Conservation (phyloP, 306 rosid species). For the Quercus ilex region DNA sequence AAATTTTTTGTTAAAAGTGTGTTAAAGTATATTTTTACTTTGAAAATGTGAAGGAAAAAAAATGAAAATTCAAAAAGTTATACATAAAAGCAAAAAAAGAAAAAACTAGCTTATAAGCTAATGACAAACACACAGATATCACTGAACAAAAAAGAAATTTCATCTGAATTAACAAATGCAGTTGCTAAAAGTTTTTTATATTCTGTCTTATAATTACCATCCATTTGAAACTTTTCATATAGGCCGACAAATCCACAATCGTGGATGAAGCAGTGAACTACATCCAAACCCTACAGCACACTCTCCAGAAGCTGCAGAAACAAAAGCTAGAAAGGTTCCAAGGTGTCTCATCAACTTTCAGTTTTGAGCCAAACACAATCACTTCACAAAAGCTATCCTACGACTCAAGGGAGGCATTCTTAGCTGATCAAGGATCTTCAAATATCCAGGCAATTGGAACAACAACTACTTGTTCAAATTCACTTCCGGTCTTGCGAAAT, state of each 20-base stretch:
- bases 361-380: background rate
- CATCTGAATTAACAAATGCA: background rate
- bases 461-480: slow-evolving; percentile 15
- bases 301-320: slow-evolving; percentile 42
- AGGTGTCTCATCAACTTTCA: background rate
- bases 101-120: background rate
- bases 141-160: background rate
- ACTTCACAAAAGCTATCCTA: slow-evolving; percentile 12
- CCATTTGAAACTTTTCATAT: background rate
- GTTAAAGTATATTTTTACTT: too few relatives aligned
- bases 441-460: background rate
- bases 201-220: background rate
- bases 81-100: too few relatives aligned
- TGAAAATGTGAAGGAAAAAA: too few relatives aligned
- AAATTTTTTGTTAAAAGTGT: too few relatives aligned
- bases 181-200: background rate
- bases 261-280: slow-evolving; percentile 69
- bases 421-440: slow-evolving; percentile 34
- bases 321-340: slow-evolving; percentile 47
- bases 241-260: slow-evolving; percentile 68
- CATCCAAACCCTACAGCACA: slow-evolving; percentile 39
- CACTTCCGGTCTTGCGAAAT: background rate
- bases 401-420: slow-evolving; percentile 35
- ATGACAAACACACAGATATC: background rate
- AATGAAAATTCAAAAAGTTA: too few relatives aligned